phyloP scores from a whole-genome alignment of 2,329 filamentous ascomycete genomes.

The Pseudocercospora vitis region DNA sequence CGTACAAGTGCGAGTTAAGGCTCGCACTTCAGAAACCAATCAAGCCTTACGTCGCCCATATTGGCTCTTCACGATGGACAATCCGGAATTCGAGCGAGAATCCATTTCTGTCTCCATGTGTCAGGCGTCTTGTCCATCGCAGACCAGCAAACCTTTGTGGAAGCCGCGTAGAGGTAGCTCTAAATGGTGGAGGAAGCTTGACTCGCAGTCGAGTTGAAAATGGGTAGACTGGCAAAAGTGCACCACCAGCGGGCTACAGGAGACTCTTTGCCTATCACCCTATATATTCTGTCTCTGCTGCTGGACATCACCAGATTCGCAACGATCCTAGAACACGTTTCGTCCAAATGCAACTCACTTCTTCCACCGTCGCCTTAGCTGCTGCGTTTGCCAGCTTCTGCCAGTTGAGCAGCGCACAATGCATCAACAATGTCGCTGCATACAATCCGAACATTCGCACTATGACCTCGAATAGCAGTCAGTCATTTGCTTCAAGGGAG shows the following conservation, averaged over 20 bases:
- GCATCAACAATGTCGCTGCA: constrained; percentile 26
- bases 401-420: constrained; percentile 19
- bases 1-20: too few relatives aligned
- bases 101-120: background rate
- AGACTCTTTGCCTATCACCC: background rate
- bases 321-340: too few relatives aligned
- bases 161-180: background rate
- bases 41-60: background rate
- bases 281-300: background rate
- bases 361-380: background rate
- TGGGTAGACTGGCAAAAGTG: background rate
- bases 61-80: background rate
- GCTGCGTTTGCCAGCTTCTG: background rate
- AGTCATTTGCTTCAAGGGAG: background rate
- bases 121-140: background rate
- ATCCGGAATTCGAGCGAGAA: background rate
- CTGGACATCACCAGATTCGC: too few relatives aligned
- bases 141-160: background rate
- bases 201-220: background rate
- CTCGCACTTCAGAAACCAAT: too few relatives aligned
- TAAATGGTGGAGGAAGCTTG: background rate
- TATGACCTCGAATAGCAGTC: constrained; percentile 23
- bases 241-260: background rate
- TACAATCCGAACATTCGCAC: constrained; percentile 27
- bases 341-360: background rate